These are phyloP conservation scores for Pseudoperonospora humuli DNA, from an alignment of 352 stramenopile species.

Conservation along the genomic window DNA sequence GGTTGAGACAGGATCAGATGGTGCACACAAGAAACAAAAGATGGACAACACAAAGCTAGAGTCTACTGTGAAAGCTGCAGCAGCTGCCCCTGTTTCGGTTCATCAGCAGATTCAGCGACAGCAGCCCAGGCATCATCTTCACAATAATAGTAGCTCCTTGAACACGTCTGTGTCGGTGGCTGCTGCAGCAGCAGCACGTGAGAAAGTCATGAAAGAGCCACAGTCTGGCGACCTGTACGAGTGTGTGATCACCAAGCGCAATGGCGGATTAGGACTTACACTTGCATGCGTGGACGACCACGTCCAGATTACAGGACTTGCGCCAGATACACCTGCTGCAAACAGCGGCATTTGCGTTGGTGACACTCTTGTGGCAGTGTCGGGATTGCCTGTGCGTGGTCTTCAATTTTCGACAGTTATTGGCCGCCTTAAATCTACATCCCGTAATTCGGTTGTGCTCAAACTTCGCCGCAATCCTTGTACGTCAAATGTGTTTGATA, in stretches of 20 bases:
- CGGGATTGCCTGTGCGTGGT: conserved; percentile 57
- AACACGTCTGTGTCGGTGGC: conserved; percentile 15
- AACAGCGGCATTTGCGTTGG: conserved; percentile 72
- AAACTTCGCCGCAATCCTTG: conserved; percentile 74
- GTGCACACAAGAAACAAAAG: conserved; percentile 39
- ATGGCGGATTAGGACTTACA: conserved; percentile 63
- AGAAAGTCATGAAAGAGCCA: conserved; percentile 80
- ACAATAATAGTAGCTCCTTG: conserved; percentile 22
- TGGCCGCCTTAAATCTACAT: conserved; percentile 67
- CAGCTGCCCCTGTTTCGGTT: conserved; percentile 5
- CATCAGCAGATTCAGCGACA: conserved; percentile 22
- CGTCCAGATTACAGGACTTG: conserved; percentile 74
- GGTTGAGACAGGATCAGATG: conserved; percentile 9
- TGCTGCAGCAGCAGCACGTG: conserved; percentile 34
- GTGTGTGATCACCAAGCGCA: conserved; percentile 77
- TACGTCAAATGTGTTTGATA: conserved; percentile 25
- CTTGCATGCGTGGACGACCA: conserved; percentile 77
- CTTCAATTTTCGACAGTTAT: conserved; percentile 81
- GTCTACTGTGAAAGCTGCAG: conserved; percentile 8
- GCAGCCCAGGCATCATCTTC: conserved; percentile 18
- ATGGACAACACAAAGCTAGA: conserved; percentile 40
- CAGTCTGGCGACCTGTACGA: conserved; percentile 79
- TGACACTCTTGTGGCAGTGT: conserved; percentile 71
- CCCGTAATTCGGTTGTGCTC: conserved; percentile 70
- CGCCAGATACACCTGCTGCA: conserved; percentile 57